phyloP scores from a whole-genome alignment of 768 basidiomycete genomes.

The Amanita muscaria region DNA sequence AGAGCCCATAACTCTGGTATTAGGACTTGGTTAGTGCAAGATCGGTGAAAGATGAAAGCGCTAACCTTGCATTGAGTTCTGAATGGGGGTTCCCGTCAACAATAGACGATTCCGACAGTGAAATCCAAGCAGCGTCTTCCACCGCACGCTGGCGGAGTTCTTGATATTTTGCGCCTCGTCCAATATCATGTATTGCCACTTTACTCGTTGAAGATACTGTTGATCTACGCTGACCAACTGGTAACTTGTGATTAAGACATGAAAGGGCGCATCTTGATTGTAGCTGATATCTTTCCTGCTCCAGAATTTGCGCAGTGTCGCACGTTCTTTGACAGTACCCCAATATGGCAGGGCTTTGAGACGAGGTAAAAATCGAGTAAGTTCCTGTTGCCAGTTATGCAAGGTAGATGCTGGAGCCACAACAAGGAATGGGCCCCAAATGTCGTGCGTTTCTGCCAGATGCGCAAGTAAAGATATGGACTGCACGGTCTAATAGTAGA shows the following conservation, averaged over 20 bases:
- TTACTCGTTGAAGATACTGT: constrained; percentile 94
- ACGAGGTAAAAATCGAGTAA: constrained; percentile 89
- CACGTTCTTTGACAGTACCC: constrained; percentile 95
- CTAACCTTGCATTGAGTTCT: constrained; percentile 98
- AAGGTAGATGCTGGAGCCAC: constrained; percentile 95
- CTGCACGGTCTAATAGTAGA: constrained; percentile 71
- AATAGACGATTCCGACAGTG: constrained; percentile 93
- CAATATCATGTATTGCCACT: constrained; percentile 99
- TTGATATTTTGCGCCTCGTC: constrained; percentile 99
- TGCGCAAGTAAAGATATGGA: constrained; percentile 94
- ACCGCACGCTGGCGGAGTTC: constrained; percentile 89
- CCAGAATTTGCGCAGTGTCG: constrained; percentile 95
- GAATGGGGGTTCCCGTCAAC: constrained; percentile 95
- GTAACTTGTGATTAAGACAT: constrained; percentile 94
- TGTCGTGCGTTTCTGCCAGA: constrained; percentile 93
- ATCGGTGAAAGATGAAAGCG: not conserved
- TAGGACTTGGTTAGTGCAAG: constrained; percentile 8
- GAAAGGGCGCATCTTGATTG: constrained; percentile 91
- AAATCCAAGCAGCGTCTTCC: constrained; percentile 95
- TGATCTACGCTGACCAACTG: constrained; percentile 94
- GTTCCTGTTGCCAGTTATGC: constrained; percentile 99
- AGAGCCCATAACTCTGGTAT: constrained; percentile 89
- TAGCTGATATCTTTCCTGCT: constrained; percentile 96
- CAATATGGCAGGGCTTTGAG: constrained; percentile 96
- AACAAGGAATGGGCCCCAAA: constrained; percentile 98